phyloP scores from a whole-genome alignment of 148 eudicot species.

The Rhododendron molle region DNA sequence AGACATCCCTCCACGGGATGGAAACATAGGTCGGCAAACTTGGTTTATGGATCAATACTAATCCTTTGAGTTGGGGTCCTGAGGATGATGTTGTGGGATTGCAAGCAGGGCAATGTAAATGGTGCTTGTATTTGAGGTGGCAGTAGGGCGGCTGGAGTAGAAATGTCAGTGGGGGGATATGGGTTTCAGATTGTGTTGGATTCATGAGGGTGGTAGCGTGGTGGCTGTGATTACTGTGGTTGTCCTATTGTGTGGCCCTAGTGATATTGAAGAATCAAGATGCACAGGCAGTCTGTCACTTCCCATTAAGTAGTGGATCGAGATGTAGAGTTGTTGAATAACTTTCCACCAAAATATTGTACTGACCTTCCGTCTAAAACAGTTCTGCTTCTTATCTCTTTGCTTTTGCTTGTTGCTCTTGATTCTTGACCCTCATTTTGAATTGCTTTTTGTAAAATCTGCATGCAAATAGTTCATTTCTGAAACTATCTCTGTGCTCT shows the following conservation, averaged over 20 bases:
- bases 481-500: background rate
- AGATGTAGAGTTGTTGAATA: background rate
- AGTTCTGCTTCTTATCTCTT: background rate
- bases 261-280: background rate
- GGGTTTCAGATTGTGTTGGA: background rate
- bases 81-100: background rate
- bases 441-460: background rate
- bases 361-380: background rate
- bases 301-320: background rate
- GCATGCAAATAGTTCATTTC: background rate
- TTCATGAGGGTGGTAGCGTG: background rate
- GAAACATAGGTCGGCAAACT: background rate
- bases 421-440: background rate
- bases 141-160: background rate
- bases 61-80: background rate
- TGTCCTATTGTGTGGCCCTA: background rate
- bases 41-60: background rate
- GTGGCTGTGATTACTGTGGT: background rate
- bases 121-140: background rate
- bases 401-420: background rate
- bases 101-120: background rate
- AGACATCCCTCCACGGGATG: background rate
- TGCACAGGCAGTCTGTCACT: background rate
- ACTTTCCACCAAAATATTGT: background rate
- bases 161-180: background rate